These are phyloP conservation scores for Pichia sp. DNA, from an alignment of 1,139 yeast species.

Conservation along the genomic window DNA sequence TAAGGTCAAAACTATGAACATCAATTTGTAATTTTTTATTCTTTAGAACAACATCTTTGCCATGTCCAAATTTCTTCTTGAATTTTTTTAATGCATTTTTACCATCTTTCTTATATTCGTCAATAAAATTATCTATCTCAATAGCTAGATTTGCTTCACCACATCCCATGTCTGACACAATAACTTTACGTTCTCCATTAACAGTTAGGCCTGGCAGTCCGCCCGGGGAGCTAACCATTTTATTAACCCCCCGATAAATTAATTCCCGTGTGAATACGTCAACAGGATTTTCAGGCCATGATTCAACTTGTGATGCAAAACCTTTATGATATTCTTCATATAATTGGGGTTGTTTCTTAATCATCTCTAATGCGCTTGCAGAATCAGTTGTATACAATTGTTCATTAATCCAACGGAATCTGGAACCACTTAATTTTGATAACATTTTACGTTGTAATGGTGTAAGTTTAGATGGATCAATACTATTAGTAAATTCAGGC, in stretches of 20 bases:
- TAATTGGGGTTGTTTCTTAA: conserved; percentile 75
- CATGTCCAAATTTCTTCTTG: conserved; percentile 28
- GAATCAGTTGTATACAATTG: conserved; percentile 84
- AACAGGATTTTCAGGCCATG: conserved; percentile 99
- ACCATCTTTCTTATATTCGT: conserved; percentile 27
- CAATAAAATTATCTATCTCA: conserved; percentile 50
- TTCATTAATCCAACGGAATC: conserved; percentile 97
- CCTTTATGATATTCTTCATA: conserved; percentile 96
- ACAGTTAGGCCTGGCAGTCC: conserved; percentile 68
- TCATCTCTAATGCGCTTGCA: conserved; percentile 64
- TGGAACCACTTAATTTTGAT: conserved; percentile 87
- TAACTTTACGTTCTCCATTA: conserved; percentile 39
- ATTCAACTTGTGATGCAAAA: conserved; percentile 85
- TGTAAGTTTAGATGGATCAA: conserved; percentile 48
- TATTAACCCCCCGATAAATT: conserved; percentile 47
- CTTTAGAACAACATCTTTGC: conserved; percentile 25
- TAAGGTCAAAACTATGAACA: conserved; percentile 86
- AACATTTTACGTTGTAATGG: conserved; percentile 95
- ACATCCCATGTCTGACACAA: conserved; percentile 97
- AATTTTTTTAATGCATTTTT: conserved; percentile 32
- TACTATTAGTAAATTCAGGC: conserved; percentile 17
- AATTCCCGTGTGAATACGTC: conserved; percentile 76
- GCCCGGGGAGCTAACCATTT: conserved; percentile 87
- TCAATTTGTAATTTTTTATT: conserved; percentile 43
- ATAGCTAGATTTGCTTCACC: conserved; percentile 89